phyloP scores from a whole-genome alignment of 2,329 filamentous ascomycete genomes.

The Microsporum canis region DNA sequence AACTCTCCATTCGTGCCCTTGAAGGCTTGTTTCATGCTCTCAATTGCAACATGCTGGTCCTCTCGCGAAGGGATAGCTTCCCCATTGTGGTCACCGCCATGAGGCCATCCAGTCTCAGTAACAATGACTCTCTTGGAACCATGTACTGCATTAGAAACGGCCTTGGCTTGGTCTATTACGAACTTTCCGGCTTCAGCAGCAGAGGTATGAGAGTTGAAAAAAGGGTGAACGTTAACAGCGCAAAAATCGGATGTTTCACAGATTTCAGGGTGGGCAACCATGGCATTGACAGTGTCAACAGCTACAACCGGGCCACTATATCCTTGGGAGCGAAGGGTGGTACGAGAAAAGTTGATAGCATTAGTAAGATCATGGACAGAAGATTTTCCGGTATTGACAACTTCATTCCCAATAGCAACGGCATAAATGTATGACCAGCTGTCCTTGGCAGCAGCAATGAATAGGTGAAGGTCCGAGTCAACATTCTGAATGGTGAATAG shows the following conservation, averaged over 20 bases:
- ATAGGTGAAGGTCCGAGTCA: slow-evolving; percentile 45
- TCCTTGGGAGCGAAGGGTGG: slow-evolving; percentile 48
- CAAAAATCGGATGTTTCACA: slow-evolving; percentile 67
- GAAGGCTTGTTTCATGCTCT: slow-evolving; percentile 53
- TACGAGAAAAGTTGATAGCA: slow-evolving; percentile 46
- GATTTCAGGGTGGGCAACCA: slow-evolving; percentile 55
- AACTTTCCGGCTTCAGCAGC: slow-evolving; percentile 55
- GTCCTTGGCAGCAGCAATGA: slow-evolving; percentile 48
- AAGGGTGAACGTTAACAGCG: slow-evolving; percentile 71
- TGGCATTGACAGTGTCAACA: slow-evolving; percentile 65
- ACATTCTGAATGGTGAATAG: slow-evolving; percentile 54
- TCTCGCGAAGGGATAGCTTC: slow-evolving; percentile 55
- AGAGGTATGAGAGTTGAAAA: slow-evolving; percentile 58
- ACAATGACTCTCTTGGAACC: slow-evolving; percentile 55
- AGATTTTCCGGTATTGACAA: slow-evolving; percentile 54
- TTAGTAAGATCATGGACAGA: slow-evolving; percentile 36
- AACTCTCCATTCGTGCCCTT: slow-evolving; percentile 36
- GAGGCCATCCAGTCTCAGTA: slow-evolving; percentile 79
- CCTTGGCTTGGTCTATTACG: slow-evolving; percentile 45
- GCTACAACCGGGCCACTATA: slow-evolving; percentile 65
- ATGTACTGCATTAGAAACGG: slow-evolving; percentile 37
- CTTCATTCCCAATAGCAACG: slow-evolving; percentile 69
- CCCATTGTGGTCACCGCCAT: slow-evolving; percentile 53
- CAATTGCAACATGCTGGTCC: slow-evolving; percentile 56
- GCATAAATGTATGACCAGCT: slow-evolving; percentile 62